These are phyloP conservation scores for Polyporus arcularius DNA, from an alignment of 768 basidiomycete genomes.

Conservation along the genomic window DNA sequence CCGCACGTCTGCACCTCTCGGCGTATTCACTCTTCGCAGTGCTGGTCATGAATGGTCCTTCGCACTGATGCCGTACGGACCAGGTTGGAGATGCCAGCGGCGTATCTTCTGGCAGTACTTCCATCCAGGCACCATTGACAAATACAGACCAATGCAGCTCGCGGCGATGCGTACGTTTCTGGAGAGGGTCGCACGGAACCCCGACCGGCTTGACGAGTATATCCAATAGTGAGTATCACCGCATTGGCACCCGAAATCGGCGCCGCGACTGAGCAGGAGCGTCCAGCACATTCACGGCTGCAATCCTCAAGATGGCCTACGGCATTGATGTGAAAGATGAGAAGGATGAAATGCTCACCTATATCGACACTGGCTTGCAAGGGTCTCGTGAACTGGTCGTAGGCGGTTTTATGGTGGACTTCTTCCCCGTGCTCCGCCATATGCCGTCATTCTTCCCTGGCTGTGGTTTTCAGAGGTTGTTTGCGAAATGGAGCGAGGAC, in stretches of 20 bases:
- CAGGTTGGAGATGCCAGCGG: not conserved
- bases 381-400: not conserved
- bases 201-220: not conserved
- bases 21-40: not conserved
- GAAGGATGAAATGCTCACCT: conserved; percentile 13
- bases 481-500: too few species aligned
- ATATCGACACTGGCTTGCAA: conserved; percentile 10
- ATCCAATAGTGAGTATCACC: conserved; percentile 7
- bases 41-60: not conserved
- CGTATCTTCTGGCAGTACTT: not conserved
- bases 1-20: not conserved
- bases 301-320: conserved; percentile 5
- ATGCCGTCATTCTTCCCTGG: not conserved
- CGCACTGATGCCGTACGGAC: not conserved
- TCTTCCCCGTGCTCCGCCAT: not conserved
- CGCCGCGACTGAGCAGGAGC: too few species aligned
- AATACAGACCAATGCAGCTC: not conserved
- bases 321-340: not conserved
- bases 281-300: conserved; percentile 1
- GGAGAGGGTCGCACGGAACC: conserved; percentile 1
- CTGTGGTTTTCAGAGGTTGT: too few species aligned
- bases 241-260: too few species aligned
- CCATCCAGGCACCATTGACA: not conserved
- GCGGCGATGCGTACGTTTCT: conserved; percentile 10
- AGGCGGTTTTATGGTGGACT: not conserved